Base-by-base conservation (phyloP, 768 basidiomycete species). In the Termitomyces sp. region DNA sequence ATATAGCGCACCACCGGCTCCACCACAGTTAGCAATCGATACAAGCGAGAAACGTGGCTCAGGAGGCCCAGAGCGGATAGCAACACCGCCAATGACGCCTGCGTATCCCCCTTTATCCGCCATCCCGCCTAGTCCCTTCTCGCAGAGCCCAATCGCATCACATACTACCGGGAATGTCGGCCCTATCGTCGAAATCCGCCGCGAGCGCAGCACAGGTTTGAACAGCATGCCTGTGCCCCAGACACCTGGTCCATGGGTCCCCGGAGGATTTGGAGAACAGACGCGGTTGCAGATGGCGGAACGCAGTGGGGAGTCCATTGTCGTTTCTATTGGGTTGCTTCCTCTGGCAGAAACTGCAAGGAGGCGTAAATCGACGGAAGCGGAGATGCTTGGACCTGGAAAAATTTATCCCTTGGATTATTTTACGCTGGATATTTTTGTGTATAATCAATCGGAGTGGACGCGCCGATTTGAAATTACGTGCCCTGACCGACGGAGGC, bases 351-450 rank as follows among this genome's bases (percentile, higher is more conserved):
- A 65, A 38, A 53, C 58, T 35, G 53, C 66, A 10, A 62, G 57
- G 14, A 60, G 57, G 49, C 55, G 64, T n/a, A 66, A 59, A 35
- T 51, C 50, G 34, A 59, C 57, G 4, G 57, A 53, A 1, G 58
- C 57, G 4, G 55, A 51, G 46, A 53, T 58, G 28, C 54, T 70
- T 47, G 70, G 64, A 35, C 67, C 67, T 34, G 77, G 70, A 58
- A 82, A 74, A 70, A 83, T 93, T 64, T 86, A 82, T 59, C 88
- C 88, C 17, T 72, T 87, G 26, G 84, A 90, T 61, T 73, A 78
- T 48, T 94, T 94, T 66, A 85, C 84, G 49, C 68, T 94, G 62
- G 91, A 94, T 58, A 85, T 93, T 2, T 93, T 94, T 62, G 89
- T 93, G 53, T 93, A 87, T 62, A 94, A 93, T 63, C 86, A 85